Evolutionary conservation across 768 basidiomycete species (phyloP), one percentile per base, ranked within the genome.

Genomic region (Termitomyces sp.): DNA sequence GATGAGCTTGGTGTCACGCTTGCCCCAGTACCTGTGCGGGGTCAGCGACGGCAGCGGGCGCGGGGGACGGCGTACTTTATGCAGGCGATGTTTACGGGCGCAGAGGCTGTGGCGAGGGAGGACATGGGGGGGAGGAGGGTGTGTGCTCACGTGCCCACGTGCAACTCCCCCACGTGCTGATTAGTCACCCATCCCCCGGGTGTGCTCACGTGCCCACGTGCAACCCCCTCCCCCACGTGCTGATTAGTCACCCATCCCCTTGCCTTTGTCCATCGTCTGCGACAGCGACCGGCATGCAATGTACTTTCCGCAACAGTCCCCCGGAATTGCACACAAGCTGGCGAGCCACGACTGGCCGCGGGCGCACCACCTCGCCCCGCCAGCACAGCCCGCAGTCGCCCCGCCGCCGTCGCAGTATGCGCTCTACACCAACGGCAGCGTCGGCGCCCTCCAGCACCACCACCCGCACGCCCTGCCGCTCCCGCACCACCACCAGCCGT

Each of bases 21-120:
- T 99, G 62, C 97, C 97, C 97, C 97, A 99, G 80, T 98, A 98
- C 71, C 91, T 95, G 56, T 7, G 22, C n/a, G 56, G 13, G 37
- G 18, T 41, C 3, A 41, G 39, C n/a, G 9, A 3, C 13, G 5
- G 46, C 6, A n/a, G 26, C 41, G 44, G 7, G 2, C 3, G 5
- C 3, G 1, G 26, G 44, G 62, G 29, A 24, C 55, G 60, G 72
- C 66, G 58, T 22, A 95, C 94, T 98, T 98, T 75, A 98, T 97
- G 69, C 89, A 91, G n/a, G 94, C 94, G 67, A 98, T 98, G 74
- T 98, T 98, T 57, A 98, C 94, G 4, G 94, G 94, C 0, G 94
- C 94, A 60, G 94, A 90, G 0, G 86, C 85, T 15, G 94, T 97
- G 8, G 93, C 94, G 76, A 92, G 34, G 15, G 3, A 10, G 33